Base-by-base conservation (phyloP, 2,329 filamentous ascomycete genomes). In the Truncatella angustata region DNA sequence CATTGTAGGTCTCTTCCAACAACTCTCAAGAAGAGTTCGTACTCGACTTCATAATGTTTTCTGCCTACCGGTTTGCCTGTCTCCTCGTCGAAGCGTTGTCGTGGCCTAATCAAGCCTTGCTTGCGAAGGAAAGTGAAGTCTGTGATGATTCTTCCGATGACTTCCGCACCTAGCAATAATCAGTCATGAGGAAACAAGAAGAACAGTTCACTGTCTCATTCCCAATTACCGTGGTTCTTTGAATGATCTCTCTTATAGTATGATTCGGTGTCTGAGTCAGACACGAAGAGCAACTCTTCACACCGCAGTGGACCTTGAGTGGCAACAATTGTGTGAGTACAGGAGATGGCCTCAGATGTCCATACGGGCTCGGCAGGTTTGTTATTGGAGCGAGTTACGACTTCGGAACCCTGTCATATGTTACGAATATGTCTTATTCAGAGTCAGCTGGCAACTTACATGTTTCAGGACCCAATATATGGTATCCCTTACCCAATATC, bases 91-190 rank as follows among this genome's bases (percentile, higher is more conserved):
- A 30, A 35, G n/a, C 18, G n/a, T 4, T 55, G 50, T 1, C 54
- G 49, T 0, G 58, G 59, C 40, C 53, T 37, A 32, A 63, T 57
- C 30, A 52, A 18, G 37, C 56, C 54, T 32, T 60, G 16, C 1
- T 54, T 50, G 24, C 60, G 60, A 11, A 66, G 58, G 30, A 58
- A 57, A 7, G 60, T 64, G 46, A 66, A 59, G 48, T 66, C 63
- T 4, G 59, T 58, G n/a, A 59, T 21, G 26, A 66, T 64, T 21
- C 49, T 55, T 5, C 63, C 63, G 20, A 58, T 54, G 26, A 53
- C 48, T 44, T 66, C 54, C 10, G 55, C 53, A 10, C 59, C 59
- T 63, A 35, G 36, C 6, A 7, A 6, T 7, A 7, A 32, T 32
- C 28, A 32, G 12, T 12, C 12, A 6, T 32, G 28, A 6, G 28